Evolutionary conservation across 1,284 basidiomycete genomes (phyloP).

Genomic region (Kwoniella shivajii): DNA sequence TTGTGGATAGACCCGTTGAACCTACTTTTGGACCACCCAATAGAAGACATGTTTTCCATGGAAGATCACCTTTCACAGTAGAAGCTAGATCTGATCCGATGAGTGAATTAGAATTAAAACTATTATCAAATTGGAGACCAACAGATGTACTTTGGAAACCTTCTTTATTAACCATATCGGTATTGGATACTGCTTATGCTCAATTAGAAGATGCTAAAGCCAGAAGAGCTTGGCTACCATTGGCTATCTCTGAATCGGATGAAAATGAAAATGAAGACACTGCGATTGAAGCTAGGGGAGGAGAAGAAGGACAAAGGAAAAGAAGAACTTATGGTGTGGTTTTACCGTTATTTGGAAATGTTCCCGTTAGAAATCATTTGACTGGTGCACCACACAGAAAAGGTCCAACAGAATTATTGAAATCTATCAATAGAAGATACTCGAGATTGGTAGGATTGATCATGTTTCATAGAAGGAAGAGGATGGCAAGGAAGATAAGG

Average conservation of each 20-base stretch:
- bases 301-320: constrained; percentile 19
- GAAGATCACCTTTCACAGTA: constrained; percentile 11
- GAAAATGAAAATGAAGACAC: constrained; percentile 4
- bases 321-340: constrained; percentile 13
- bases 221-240: constrained; percentile 15
- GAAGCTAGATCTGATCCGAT: constrained; percentile 5
- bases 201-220: constrained; percentile 34
- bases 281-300: constrained; percentile 22
- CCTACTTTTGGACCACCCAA: constrained; percentile 29
- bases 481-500: constrained; percentile 8
- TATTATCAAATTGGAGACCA: constrained; percentile 43
- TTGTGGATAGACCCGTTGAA: constrained; percentile 15
- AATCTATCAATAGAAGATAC: constrained; percentile 43
- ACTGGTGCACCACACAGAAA: constrained; percentile 28
- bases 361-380: constrained; percentile 24
- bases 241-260: constrained; percentile 9
- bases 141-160: constrained; percentile 48
- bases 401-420: constrained; percentile 34
- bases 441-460: constrained; percentile 37
- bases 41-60: constrained; percentile 26
- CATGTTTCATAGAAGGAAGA: constrained; percentile 44
- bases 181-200: constrained; percentile 40
- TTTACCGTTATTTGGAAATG: constrained; percentile 29
- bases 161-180: constrained; percentile 28
- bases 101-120: constrained; percentile 13